Conservation (phyloP, 1,284 basidiomycete genomes). For the Cutaneotrichosporon spelunceum region DNA sequence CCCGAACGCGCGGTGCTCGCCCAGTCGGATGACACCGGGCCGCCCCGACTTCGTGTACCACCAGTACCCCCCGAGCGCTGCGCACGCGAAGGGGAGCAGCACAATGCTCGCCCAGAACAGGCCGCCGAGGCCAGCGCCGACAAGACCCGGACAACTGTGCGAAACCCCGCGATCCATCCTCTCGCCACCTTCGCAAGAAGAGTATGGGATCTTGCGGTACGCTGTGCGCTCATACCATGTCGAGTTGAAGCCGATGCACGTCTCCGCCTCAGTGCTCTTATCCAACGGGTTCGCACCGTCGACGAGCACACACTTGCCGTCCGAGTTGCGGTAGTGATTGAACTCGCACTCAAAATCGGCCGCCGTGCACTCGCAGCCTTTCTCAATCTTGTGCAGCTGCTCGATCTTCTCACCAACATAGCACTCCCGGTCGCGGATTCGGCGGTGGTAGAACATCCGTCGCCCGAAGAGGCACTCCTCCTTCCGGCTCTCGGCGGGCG, state of each 20-base stretch:
- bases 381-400: conserved; percentile 58
- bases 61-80: conserved; percentile 70
- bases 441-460: conserved; percentile 82
- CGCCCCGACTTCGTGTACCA: conserved; percentile 69
- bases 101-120: conserved; percentile 77
- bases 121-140: conserved; percentile 58
- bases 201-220: conserved; percentile 84
- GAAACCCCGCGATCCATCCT: conserved; percentile 66
- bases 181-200: conserved; percentile 71
- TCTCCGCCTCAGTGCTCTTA: conserved; percentile 56
- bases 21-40: conserved; percentile 62
- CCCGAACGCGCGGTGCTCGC: conserved; percentile 56
- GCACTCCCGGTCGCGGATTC: conserved; percentile 74
- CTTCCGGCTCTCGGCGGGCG: conserved; percentile 74
- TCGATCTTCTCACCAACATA: conserved; percentile 65
- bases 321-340: conserved; percentile 69
- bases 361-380: conserved; percentile 68
- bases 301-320: conserved; percentile 70
- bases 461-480: conserved; percentile 81
- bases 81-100: conserved; percentile 68
- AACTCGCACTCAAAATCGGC: conserved; percentile 95
- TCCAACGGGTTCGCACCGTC: conserved; percentile 59
- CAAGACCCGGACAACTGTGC: conserved; percentile 75
- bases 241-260: conserved; percentile 62
- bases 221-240: conserved; percentile 88